Percentiles rank a stretch among this genome's conserved stretches.
Conservation (phyloP, 139 green algal species). For the Mesostigma viride region DNA sequence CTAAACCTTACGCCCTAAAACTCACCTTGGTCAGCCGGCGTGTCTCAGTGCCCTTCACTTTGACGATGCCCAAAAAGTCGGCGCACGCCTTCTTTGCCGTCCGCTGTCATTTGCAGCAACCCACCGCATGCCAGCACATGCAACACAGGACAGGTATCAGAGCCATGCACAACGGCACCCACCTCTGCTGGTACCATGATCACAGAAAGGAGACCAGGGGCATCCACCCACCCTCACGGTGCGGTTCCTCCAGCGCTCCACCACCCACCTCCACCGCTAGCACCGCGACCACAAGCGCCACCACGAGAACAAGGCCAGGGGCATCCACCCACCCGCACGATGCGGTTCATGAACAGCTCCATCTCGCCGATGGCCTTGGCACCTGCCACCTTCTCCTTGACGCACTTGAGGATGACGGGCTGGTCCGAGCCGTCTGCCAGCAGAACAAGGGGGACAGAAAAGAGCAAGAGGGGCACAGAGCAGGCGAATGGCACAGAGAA, state of each 20-base stretch:
- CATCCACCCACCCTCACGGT: not conserved
- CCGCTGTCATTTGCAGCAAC: no score
- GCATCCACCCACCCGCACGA: no score
- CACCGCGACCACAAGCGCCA: not conserved
- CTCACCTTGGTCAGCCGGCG: not conserved
- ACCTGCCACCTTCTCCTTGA: slow-evolving; percentile 16
- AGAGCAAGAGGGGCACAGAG: not conserved
- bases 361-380: slow-evolving; percentile 21
- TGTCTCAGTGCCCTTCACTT: slow-evolving; percentile 10
- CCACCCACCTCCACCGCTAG: not conserved
- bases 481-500: not conserved
- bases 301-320: not conserved
- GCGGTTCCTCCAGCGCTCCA: not conserved
- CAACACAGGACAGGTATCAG: not conserved
- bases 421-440: slow-evolving; percentile 6
- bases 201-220: not conserved
- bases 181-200: not conserved
- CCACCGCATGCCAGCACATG: no score
- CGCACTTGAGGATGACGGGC: slow-evolving; percentile 27
- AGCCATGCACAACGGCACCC: not conserved
- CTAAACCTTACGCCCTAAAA: not conserved
- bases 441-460: not conserved
- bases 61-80: slow-evolving; percentile 23
- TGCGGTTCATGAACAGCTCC: slow-evolving; percentile 28
- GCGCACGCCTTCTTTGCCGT: slow-evolving; percentile 16